A percentile compares a stretch with the other conserved stretches of the same genome.
These are phyloP conservation scores for Penicillium freii DNA, from an alignment of 2,329 filamentous ascomycete genomes.

Conservation along the genomic window DNA sequence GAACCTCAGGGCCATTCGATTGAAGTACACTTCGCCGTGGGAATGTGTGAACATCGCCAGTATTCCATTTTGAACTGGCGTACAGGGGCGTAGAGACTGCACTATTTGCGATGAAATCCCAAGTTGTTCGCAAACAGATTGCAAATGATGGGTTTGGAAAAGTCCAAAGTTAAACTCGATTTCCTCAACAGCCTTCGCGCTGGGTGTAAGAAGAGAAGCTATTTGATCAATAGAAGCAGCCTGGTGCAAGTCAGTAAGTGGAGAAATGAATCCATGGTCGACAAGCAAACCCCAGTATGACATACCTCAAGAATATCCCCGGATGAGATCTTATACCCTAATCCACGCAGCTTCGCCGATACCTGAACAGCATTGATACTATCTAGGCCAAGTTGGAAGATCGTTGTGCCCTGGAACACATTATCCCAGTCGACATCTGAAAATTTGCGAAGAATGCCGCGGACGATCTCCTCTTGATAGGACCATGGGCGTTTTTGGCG, in stretches of 20 bases:
- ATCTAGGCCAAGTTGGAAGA: conserved; percentile 86
- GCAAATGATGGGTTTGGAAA: conserved; percentile 51
- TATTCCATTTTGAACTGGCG: conserved; percentile 76
- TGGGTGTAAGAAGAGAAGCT: conserved; percentile 38
- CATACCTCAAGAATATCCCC: conserved; percentile 69
- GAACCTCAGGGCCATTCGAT: conserved; percentile 61
- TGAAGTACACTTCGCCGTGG: conserved; percentile 69
- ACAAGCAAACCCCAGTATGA: too few species aligned
- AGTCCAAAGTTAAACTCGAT: conserved; percentile 48
- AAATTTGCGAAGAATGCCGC: conserved; percentile 58
- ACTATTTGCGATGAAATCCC: conserved; percentile 40
- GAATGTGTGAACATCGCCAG: conserved; percentile 70
- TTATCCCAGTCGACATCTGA: conserved; percentile 51
- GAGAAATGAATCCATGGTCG: not conserved
- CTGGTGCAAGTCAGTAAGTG: conserved; percentile 23
- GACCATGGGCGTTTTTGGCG: conserved; percentile 45
- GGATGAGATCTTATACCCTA: conserved; percentile 60
- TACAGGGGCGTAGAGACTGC: conserved; percentile 70
- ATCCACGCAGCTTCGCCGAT: conserved; percentile 62
- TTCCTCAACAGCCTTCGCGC: conserved; percentile 23
- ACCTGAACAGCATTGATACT: conserved; percentile 84
- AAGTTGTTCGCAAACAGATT: conserved; percentile 31
- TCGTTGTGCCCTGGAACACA: conserved; percentile 64
- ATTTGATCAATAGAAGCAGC: conserved; percentile 39
- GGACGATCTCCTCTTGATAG: conserved; percentile 52